Percentiles rank a stretch among this genome's conserved stretches.
These are phyloP conservation scores for Trichophyton schoenleinii DNA, from an alignment of 2,329 filamentous ascomycete genomes.

Conservation along the genomic window DNA sequence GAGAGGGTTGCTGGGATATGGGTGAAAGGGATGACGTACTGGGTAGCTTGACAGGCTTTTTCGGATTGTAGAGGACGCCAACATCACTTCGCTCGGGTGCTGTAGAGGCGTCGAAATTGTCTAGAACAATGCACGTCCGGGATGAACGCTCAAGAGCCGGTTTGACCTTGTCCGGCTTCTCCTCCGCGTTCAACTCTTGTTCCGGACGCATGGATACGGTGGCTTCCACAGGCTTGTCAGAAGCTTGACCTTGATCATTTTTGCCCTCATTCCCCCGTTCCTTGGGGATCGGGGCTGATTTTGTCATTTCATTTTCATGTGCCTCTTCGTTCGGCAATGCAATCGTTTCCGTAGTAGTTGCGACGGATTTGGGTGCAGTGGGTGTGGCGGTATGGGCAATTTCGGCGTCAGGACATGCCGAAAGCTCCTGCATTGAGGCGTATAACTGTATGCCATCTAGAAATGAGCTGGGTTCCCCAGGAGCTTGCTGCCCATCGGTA, in stretches of 20 bases:
- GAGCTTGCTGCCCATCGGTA: not conserved
- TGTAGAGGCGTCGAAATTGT: constrained; percentile 45
- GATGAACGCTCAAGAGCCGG: constrained; percentile 10
- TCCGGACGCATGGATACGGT: not conserved
- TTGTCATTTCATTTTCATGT: not conserved
- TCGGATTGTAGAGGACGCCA: constrained; percentile 45
- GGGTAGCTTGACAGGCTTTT: constrained; percentile 35
- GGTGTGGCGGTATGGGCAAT: not conserved
- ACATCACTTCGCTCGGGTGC: constrained; percentile 41
- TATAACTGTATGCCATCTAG: constrained; percentile 18
- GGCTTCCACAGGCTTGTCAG: not conserved
- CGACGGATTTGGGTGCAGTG: not conserved
- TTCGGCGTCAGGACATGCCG: not conserved
- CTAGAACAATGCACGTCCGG: constrained; percentile 47
- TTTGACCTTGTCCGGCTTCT: constrained; percentile 3
- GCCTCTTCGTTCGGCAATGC: not conserved
- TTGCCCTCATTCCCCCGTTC: not conserved
- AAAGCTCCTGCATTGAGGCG: constrained; percentile 14
- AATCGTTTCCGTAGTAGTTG: not conserved
- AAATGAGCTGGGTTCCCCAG: constrained; percentile 7
- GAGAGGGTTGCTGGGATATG: not conserved
- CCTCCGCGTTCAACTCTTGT: constrained; percentile 1
- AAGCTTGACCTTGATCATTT: not conserved
- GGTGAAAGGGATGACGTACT: constrained; percentile 27
- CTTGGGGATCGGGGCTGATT: not conserved